Evolutionary conservation across 2,329 filamentous ascomycete genomes (phyloP).

Genomic region (Clonostachys rosea): DNA sequence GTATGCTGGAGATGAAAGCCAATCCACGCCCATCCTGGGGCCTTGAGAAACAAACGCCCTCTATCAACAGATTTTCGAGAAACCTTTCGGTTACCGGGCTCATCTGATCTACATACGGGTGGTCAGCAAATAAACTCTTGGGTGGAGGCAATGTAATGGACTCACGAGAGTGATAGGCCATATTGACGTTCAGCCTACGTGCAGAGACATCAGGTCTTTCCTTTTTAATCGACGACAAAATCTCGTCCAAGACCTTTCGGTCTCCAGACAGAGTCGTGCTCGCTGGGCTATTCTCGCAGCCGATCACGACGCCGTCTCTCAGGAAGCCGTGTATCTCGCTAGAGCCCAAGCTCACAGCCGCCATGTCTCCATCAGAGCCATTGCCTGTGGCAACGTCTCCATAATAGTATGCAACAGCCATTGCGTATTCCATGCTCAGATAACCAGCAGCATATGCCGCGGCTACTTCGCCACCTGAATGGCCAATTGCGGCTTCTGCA

Average conservation of each 20-base stretch:
- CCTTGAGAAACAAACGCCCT: no score
- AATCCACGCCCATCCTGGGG: no score
- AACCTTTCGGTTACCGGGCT: slow-evolving; percentile 7
- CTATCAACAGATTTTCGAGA: background rate
- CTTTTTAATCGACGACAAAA: slow-evolving; percentile 9
- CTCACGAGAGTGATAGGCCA: slow-evolving; percentile 39
- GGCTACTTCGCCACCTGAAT: slow-evolving; percentile 41
- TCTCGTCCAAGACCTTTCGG: slow-evolving; percentile 12
- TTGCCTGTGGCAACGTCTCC: slow-evolving; percentile 15
- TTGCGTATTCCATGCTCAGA: slow-evolving; percentile 27
- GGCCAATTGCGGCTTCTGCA: slow-evolving; percentile 31
- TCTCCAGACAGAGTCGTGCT: slow-evolving; percentile 23
- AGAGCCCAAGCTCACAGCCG: background rate
- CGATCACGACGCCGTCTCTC: slow-evolving; percentile 12
- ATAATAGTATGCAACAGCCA: slow-evolving; percentile 44
- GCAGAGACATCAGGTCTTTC: slow-evolving; percentile 22
- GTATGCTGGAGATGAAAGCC: background rate
- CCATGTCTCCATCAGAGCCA: slow-evolving; percentile 23
- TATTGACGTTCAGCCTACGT: slow-evolving; percentile 31
- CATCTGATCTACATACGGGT: no score
- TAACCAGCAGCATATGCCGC: slow-evolving; percentile 32
- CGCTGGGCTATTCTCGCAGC: slow-evolving; percentile 11
- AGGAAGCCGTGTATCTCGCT: slow-evolving; percentile 6
- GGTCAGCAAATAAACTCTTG: no score
- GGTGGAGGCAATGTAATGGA: background rate